Percentiles rank a stretch among this genome's conserved stretches.
These are phyloP conservation scores for Chaetomium olivaceum DNA, from an alignment of 2,329 filamentous ascomycete genomes.

Conservation along the genomic window DNA sequence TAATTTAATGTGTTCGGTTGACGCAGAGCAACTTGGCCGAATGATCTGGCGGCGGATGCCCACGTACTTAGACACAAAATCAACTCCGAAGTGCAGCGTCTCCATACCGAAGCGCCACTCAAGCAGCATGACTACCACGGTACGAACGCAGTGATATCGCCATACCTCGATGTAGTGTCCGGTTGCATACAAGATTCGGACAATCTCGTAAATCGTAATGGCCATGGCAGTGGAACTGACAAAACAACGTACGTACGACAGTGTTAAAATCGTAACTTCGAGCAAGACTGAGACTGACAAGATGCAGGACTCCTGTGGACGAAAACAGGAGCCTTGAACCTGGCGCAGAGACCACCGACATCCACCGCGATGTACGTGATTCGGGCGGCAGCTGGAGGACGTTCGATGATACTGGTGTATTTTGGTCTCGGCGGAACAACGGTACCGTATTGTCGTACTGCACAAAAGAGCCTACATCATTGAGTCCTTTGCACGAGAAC, in stretches of 20 bases:
- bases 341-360: not conserved
- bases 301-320: not conserved
- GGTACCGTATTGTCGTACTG: not conserved
- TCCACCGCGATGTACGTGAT: not conserved
- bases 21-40: not conserved
- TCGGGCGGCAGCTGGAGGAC: not conserved
- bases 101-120: conserved; percentile 7
- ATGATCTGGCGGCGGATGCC: conserved; percentile 1
- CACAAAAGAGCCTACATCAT: not conserved
- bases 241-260: not conserved
- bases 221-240: not conserved
- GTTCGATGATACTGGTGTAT: not conserved
- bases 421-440: not conserved
- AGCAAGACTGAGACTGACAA: too few relatives aligned
- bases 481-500: not conserved
- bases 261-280: too few relatives aligned
- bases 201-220: not conserved
- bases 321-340: too few relatives aligned
- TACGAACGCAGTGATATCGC: conserved; percentile 4
- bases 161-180: conserved; percentile 25
- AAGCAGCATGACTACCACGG: conserved; percentile 5
- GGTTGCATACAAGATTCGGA: conserved; percentile 8
- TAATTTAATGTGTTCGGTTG: not conserved
- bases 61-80: conserved; percentile 8
- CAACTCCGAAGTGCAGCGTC: conserved; percentile 15